A percentile compares a stretch with the other conserved stretches of the same genome.
Evolutionary conservation across 2,329 filamentous ascomycete genomes (phyloP).

Genomic region (Fusarium gaditjirri): DNA sequence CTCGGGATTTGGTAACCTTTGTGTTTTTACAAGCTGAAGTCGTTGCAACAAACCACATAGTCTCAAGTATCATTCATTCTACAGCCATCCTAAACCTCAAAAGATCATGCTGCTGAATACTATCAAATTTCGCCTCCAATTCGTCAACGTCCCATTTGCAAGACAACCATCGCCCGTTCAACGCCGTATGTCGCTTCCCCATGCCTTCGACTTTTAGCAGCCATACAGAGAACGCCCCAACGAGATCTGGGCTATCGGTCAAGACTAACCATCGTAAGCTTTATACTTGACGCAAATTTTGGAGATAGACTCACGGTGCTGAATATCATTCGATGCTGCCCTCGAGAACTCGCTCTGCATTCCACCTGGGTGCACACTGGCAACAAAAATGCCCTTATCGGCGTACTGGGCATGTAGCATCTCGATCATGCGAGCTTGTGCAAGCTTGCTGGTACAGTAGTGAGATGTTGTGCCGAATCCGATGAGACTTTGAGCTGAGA

Average conservation of each 20-base stretch:
- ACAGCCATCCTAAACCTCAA: slow-evolving; percentile 3
- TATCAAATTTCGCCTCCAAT: background rate
- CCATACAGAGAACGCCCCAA: slow-evolving; percentile 3
- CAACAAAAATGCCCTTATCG: background rate
- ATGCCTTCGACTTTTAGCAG: too few species aligned
- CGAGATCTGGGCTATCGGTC: slow-evolving; percentile 5
- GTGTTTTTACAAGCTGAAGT: too few species aligned
- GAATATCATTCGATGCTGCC: background rate
- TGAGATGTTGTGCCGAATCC: slow-evolving; percentile 19
- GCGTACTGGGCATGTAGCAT: background rate
- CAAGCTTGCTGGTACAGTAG: slow-evolving; percentile 12
- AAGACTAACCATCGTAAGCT: background rate
- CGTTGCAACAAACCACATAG: too few species aligned
- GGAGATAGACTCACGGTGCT: background rate
- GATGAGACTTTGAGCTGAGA: background rate
- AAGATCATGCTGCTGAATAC: background rate
- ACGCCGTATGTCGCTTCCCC: too few species aligned
- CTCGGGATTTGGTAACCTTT: too few species aligned
- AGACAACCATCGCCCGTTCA: slow-evolving; percentile 4
- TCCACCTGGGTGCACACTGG: background rate
- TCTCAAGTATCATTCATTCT: background rate
- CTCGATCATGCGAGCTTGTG: slow-evolving; percentile 3
- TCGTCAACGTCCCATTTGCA: slow-evolving; percentile 5
- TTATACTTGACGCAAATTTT: too few species aligned
- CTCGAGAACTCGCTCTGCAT: slow-evolving; percentile 8